These are phyloP conservation scores for Candida montana DNA, from an alignment of 805 yeast species.

Conservation along the genomic window DNA sequence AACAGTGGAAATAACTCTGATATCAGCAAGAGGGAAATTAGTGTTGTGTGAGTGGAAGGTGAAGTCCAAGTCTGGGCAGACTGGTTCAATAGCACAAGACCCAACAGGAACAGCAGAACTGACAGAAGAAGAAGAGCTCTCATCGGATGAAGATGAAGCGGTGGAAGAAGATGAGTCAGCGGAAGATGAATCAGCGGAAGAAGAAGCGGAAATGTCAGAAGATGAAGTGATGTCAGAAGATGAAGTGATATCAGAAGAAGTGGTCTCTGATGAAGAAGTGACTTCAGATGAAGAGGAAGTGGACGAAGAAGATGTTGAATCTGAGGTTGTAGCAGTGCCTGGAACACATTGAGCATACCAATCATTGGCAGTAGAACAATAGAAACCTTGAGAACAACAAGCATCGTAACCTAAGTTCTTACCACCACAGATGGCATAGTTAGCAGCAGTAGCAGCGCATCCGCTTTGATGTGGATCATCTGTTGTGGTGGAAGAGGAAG, in stretches of 20 bases:
- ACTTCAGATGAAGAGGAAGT: neutral
- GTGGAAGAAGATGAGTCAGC: neutral
- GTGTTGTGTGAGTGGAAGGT: neutral
- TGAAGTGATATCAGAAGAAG: no score
- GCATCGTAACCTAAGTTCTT: slow-evolving; percentile 6
- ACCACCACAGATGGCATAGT: slow-evolving; percentile 15
- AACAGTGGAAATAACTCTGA: slow-evolving; percentile 1
- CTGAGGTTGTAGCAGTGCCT: slow-evolving; percentile 1
- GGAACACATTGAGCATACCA: slow-evolving; percentile 15
- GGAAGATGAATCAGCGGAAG: neutral
- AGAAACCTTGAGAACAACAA: slow-evolving; percentile 11
- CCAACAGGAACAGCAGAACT: neutral
- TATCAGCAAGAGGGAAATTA: neutral
- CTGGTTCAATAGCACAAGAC: neutral
- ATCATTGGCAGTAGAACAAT: slow-evolving; percentile 10
- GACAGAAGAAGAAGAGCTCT: neutral
- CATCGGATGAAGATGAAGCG: neutral
- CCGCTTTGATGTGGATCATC: no score
- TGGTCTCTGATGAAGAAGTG: no score
- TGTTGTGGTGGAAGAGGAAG: no score
- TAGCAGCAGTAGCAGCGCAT: neutral
- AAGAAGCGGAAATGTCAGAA: neutral
- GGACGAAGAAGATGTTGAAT: neutral
- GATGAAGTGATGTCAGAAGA: slow-evolving; percentile 1
- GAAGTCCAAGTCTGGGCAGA: neutral